Percentiles rank a stretch among this genome's conserved stretches.
Conservation (phyloP, 768 basidiomycete genomes). For the Trametes sanguinea region DNA sequence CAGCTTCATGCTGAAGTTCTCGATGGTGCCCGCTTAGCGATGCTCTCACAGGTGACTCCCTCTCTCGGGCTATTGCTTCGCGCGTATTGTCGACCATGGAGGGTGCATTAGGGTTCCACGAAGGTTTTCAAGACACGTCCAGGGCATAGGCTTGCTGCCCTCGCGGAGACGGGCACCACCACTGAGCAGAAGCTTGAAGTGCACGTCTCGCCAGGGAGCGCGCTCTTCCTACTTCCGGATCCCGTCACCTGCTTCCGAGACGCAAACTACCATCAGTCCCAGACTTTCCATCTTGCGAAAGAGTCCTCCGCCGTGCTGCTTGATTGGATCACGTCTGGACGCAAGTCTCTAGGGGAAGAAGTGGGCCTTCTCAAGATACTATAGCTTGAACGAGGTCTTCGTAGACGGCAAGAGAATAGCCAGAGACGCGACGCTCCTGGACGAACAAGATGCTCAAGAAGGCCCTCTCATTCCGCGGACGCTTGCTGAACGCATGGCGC, state of each 20-base stretch:
- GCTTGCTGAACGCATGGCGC: conserved; percentile 62
- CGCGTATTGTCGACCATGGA: neutral
- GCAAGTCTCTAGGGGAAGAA: conserved; percentile 83
- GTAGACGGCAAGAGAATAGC: conserved; percentile 64
- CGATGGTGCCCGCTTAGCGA: conserved; percentile 56
- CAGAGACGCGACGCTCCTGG: conserved; percentile 77
- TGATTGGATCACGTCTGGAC: conserved; percentile 92
- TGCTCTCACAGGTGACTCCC: conserved; percentile 76
- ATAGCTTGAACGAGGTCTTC: conserved; percentile 83
- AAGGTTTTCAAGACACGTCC: conserved; percentile 88
- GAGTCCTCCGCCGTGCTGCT: conserved; percentile 71
- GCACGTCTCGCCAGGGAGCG: conserved; percentile 49
- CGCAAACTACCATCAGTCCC: conserved; percentile 81
- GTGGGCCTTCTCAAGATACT: conserved; percentile 86
- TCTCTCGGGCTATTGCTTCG: neutral
- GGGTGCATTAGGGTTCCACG: conserved; percentile 72
- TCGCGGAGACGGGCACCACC: conserved; percentile 23
- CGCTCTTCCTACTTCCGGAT: conserved; percentile 84
- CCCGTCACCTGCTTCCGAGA: conserved; percentile 90
- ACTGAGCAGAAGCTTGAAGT: conserved; percentile 71
- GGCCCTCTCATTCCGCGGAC: conserved; percentile 42
- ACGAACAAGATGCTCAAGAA: conserved; percentile 38
- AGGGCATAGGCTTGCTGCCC: conserved; percentile 53
- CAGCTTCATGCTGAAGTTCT: conserved; percentile 62
- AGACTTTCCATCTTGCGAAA: conserved; percentile 68